These are phyloP conservation scores for Leucocoprinus sp. DNA, from an alignment of 768 basidiomycete species.

Conservation along the genomic window DNA sequence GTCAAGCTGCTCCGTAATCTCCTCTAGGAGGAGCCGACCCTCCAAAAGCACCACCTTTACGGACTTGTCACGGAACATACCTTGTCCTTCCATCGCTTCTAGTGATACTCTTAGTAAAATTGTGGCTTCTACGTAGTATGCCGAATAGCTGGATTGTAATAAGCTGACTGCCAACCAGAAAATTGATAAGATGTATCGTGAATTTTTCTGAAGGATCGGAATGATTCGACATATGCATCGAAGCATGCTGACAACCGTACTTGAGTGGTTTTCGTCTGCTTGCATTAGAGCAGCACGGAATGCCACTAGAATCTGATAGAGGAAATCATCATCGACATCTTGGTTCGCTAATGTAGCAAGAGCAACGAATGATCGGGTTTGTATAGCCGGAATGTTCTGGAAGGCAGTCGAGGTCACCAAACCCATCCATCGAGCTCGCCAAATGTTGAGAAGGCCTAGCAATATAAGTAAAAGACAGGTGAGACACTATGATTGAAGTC, in stretches of 20 bases:
- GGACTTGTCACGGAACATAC: constrained; percentile 44
- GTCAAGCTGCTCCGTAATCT: constrained; percentile 65
- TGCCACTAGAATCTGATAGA: constrained; percentile 90
- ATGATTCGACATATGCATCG: constrained; percentile 76
- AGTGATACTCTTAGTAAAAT: constrained; percentile 58
- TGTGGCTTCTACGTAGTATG: constrained; percentile 62
- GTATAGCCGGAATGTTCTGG: constrained; percentile 82
- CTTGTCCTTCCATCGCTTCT: constrained; percentile 54
- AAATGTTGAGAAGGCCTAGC: constrained; percentile 71
- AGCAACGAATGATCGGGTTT: constrained; percentile 78
- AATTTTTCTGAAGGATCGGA: constrained; percentile 57
- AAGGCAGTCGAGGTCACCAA: constrained; percentile 83
- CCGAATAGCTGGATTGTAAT: constrained; percentile 67
- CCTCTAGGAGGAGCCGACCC: constrained; percentile 54
- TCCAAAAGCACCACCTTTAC: constrained; percentile 56
- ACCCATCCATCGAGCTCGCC: constrained; percentile 93
- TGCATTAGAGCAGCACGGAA: constrained; percentile 64
- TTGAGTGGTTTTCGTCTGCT: constrained; percentile 60
- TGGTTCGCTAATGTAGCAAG: constrained; percentile 75
- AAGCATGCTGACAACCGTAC: constrained; percentile 80
- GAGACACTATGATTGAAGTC: constrained; percentile 14
- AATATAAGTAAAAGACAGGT: constrained; percentile 2
- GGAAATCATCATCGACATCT: constrained; percentile 86
- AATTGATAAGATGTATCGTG: constrained; percentile 63
- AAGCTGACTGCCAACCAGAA: constrained; percentile 89